A percentile compares a stretch with the other conserved stretches of the same genome.
phyloP scores from a whole-genome alignment of 2,329 filamentous ascomycete genomes.

The Lizonia empirigonia region DNA sequence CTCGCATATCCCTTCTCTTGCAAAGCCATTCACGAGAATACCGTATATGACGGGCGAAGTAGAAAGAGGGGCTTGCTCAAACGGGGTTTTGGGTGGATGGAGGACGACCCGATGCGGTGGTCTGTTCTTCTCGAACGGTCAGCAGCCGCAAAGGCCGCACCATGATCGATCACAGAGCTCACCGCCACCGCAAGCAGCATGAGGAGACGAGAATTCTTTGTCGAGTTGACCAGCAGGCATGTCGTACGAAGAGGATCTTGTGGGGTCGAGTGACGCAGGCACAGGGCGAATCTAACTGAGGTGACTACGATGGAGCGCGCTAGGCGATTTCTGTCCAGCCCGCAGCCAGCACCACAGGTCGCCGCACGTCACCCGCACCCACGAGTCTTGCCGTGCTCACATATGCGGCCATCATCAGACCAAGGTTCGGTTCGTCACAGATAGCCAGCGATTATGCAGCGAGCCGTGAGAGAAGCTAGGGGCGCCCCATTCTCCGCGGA shows the following conservation, averaged over 20 bases:
- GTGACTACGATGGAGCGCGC: slow-evolving; percentile 1
- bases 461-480: slow-evolving; percentile 3
- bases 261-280: slow-evolving; percentile 17
- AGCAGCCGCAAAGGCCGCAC: slow-evolving; percentile 5
- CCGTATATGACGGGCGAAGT: slow-evolving; percentile 1
- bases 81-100: slow-evolving; percentile 4
- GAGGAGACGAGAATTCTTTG: slow-evolving; percentile 15
- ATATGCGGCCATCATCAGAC: slow-evolving; percentile 11
- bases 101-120: slow-evolving; percentile 11
- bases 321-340: slow-evolving; percentile 6
- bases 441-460: slow-evolving; percentile 2
- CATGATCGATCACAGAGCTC: slow-evolving; percentile 5
- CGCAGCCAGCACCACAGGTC: slow-evolving; percentile 9
- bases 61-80: slow-evolving; percentile 11
- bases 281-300: slow-evolving; percentile 11
- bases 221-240: slow-evolving; percentile 13
- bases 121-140: slow-evolving; percentile 5
- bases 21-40: slow-evolving; percentile 2
- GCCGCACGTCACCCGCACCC: slow-evolving; percentile 10
- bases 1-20: slow-evolving; percentile 16
- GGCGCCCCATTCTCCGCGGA: slow-evolving; percentile 7
- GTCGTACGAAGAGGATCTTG: slow-evolving; percentile 13
- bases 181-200: slow-evolving; percentile 9
- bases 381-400: slow-evolving; percentile 12
- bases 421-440: slow-evolving; percentile 13